Percentiles rank a stretch among this genome's conserved stretches.
These are phyloP conservation scores for Scheffersomyces titani DNA, from an alignment of 1,139 yeast species.

Conservation along the genomic window DNA sequence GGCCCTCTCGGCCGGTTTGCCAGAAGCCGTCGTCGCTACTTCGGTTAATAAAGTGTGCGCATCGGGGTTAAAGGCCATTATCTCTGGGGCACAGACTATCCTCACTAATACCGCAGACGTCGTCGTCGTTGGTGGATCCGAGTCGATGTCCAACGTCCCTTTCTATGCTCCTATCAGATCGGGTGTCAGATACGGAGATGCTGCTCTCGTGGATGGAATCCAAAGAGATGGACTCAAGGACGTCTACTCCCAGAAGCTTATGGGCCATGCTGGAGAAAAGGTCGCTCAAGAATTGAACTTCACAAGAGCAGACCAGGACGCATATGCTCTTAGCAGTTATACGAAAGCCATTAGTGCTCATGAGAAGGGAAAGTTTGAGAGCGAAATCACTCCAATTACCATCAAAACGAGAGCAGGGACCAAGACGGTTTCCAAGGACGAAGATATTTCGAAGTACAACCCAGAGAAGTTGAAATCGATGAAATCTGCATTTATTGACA, in stretches of 20 bases:
- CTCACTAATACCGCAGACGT: not conserved
- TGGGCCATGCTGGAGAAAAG: slow-evolving; percentile 97
- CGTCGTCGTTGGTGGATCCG: slow-evolving; percentile 1
- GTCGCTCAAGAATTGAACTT: slow-evolving; percentile 78
- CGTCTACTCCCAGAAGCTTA: slow-evolving; percentile 80
- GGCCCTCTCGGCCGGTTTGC: not conserved
- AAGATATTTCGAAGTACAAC: not conserved
- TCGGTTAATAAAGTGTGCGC: slow-evolving; percentile 1
- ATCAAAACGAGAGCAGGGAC: slow-evolving; percentile 83
- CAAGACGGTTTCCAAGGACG: not conserved
- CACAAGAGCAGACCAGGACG: slow-evolving; percentile 72
- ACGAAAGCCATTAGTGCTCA: slow-evolving; percentile 80
- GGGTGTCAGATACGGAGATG: slow-evolving; percentile 89
- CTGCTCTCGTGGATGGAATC: slow-evolving; percentile 77
- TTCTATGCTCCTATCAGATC: slow-evolving; percentile 54
- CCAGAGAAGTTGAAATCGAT: not conserved
- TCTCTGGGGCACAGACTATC: not conserved
- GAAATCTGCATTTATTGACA: not conserved
- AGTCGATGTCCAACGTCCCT: slow-evolving; percentile 1
- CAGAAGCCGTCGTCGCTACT: not conserved
- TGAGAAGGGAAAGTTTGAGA: slow-evolving; percentile 73
- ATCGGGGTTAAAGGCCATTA: slow-evolving; percentile 1
- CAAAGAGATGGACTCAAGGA: slow-evolving; percentile 90
- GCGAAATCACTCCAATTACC: slow-evolving; percentile 83
- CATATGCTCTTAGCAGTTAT: slow-evolving; percentile 67